Base-by-base conservation (phyloP, 179 eudicot species). In the Beta lomatogona region DNA sequence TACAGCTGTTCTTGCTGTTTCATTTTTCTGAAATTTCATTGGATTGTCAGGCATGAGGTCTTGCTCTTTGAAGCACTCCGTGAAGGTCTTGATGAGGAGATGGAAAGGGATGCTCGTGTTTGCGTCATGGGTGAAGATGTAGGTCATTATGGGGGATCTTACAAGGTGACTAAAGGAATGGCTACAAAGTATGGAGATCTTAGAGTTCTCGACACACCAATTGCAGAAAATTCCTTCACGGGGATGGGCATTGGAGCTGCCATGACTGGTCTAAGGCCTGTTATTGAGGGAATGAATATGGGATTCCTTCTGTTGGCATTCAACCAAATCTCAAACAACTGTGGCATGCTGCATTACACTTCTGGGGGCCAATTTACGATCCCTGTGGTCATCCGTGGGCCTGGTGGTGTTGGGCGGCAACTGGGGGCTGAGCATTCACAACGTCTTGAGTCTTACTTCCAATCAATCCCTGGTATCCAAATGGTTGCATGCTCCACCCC, bases 401-500 rank as follows among this genome's bases (percentile, higher is more conserved):
- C 98, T 4, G 99, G 99, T 28, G 99, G 99, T 55, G 97, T 95
- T 11, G 99, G 99, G 10, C 91, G 99, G 69, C 99, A 95, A 79
- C 96, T 95, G 0, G 99, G 98, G 3, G 99, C 99, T 0, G 99
- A 95, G 81, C 99, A 95, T 82, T 94, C 98, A 0, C 98, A 95
- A 36, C 89, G 99, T 22, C 92, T 95, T 0, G 98, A 94, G 67
- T 95, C 99, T 46, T 95, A 95, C 77, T 94, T 94, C 78, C 99
- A 94, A 46, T 92, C 99, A 13, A 94, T 95, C 73, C 99, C 98
- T 6, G 99, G 99, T 9, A 95, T 95, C 60, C 97, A 95, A 80
- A 88, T 95, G 96, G 99, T 95, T 13, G 99, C 99, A 8, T 95
- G 99, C 79, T 95, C 98, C 9, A 95, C 99, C 52, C 94, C 97